Evolutionary conservation across 2,329 filamentous ascomycete genomes (phyloP), one percentile per base, ranked within the genome.

Genomic region (Aschersonia sp.): DNA sequence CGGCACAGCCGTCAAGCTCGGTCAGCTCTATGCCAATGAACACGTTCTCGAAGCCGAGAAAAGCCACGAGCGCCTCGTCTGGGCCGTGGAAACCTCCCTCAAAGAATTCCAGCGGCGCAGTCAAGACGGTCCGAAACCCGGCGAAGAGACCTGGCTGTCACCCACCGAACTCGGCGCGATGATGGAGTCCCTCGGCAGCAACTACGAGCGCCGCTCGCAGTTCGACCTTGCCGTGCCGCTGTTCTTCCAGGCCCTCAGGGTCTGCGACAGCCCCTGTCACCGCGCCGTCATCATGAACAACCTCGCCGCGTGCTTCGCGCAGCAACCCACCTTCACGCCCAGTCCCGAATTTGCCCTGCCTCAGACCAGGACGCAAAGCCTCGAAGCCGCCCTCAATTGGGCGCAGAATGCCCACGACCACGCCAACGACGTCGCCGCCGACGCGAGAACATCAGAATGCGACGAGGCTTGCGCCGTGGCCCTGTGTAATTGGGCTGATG

Each of bases 221-320:
- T 83, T 88, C 58, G 85, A 91, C 55, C 79, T 96, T 2, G 84
- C 89, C 5, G 77, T 89, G 29, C 89, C 89, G 3, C 72, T 96
- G 31, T 94, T 89, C 61, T 78, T 96, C 56, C 88, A 94, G 59
- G 87, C 89, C 5, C 71, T 95, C 35, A 75, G 81, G 20, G 66
- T 92, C 44, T 82, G 61, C 73, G 78, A 65, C 29, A 67, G 68
- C 30, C 74, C 72, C 31, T 96, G 89, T 61, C 89, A 94, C 61
- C 80, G 84, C 46, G 84, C 87, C 31, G 74, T 89, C 10, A 71
- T 96, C 59, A 94, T 91, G 85, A 89, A 89, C 68, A 91, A 91
- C 61, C 73, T 91, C 50, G 78, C 85, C 5, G 80, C 78, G 38
- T 81, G 79, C 44, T 78, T 91, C 51, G 82, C 82, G 3, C 84